Percentiles rank a stretch among this genome's conserved stretches.
These are phyloP conservation scores for Benincasa hispida DNA, from an alignment of 306 rosid species.

Conservation along the genomic window DNA sequence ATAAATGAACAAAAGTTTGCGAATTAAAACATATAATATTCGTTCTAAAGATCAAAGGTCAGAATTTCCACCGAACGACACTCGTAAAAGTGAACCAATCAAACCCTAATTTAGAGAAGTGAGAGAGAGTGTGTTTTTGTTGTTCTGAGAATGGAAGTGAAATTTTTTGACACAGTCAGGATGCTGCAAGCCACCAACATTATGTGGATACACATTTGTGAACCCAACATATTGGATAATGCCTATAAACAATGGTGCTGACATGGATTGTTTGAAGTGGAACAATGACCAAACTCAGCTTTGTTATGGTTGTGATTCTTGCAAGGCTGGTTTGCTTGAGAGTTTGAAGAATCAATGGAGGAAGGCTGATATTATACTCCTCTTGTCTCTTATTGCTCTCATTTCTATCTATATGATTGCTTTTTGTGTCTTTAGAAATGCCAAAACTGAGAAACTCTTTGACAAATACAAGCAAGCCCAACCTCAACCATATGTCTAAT, in stretches of 20 bases:
- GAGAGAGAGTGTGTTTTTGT: too few species aligned
- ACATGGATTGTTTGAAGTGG: conserved; percentile 1
- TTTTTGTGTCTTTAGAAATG: background rate
- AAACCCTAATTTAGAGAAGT: background rate
- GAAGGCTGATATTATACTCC: background rate
- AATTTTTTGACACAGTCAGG: background rate
- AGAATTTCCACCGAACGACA: too few species aligned
- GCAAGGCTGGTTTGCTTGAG: background rate
- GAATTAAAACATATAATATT: too few species aligned
- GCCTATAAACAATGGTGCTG: background rate
- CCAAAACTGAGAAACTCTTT: background rate
- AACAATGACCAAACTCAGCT: conserved; percentile 6
- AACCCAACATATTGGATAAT: conserved; percentile 6
- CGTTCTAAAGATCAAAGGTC: background rate
- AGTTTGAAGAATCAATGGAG: conserved; percentile 7
- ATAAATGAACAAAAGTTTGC: too few species aligned
- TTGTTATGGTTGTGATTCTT: background rate
- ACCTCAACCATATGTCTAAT: background rate
- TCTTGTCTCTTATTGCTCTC: background rate
- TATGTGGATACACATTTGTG: conserved; percentile 1
- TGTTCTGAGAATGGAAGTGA: background rate
- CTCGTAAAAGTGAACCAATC: too few species aligned
- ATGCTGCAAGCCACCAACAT: conserved; percentile 1
- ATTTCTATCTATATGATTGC: background rate
- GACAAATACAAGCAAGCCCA: background rate